A percentile compares a stretch with the other conserved stretches of the same genome.
phyloP scores from a whole-genome alignment of 257 asterid genomes.

The Gentiana dahurica region DNA sequence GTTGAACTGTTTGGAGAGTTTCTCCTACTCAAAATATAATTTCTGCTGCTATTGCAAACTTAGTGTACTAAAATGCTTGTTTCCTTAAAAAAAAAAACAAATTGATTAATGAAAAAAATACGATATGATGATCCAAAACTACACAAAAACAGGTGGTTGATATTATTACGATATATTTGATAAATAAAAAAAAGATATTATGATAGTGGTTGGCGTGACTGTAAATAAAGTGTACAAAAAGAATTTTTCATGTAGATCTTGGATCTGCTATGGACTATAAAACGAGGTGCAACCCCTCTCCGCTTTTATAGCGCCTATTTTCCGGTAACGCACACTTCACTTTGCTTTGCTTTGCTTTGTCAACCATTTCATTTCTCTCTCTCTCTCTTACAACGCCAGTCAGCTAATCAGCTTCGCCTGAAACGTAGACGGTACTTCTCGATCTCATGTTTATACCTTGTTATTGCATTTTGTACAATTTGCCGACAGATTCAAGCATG shows the following conservation, averaged over 20 bases:
- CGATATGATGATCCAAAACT: too few relatives aligned
- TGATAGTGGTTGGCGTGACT: too few relatives aligned
- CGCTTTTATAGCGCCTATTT: conserved; percentile 2
- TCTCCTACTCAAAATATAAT: too few relatives aligned
- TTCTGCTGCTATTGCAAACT: too few relatives aligned
- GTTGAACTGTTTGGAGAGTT: too few relatives aligned
- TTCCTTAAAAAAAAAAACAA: too few relatives aligned
- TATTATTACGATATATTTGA: too few relatives aligned
- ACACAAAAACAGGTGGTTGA: too few relatives aligned
- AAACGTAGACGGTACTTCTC: conserved; percentile 1
- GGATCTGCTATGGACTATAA: conserved; percentile 22
- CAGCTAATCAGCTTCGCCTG: neutral
- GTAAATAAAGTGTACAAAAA: neutral
- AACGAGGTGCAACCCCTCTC: conserved; percentile 17
- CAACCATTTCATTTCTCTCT: conserved; percentile 1
- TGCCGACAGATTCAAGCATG: neutral
- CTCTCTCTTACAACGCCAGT: conserved; percentile 7
- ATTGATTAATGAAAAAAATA: too few relatives aligned
- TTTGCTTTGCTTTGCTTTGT: neutral
- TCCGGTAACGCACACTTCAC: neutral
- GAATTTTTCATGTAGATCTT: conserved; percentile 10
- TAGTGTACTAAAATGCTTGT: too few relatives aligned
- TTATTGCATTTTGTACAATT: neutral
- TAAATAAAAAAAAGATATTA: too few relatives aligned
- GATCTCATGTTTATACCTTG: neutral